These are phyloP conservation scores for Microdochium nivale DNA, from an alignment of 2,329 filamentous ascomycete species.

Conservation along the genomic window DNA sequence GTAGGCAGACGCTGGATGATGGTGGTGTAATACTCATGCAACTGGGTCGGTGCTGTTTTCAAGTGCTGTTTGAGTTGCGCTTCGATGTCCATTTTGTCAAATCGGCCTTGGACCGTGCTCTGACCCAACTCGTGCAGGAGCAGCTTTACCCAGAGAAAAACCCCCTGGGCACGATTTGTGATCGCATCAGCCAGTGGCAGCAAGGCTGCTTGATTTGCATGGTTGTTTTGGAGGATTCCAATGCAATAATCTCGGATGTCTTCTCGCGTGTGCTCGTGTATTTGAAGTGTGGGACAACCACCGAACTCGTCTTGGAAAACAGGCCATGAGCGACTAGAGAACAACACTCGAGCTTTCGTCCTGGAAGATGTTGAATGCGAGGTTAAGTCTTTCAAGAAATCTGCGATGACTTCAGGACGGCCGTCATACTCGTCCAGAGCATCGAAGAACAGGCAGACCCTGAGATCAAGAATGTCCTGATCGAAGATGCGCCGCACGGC, in stretches of 20 bases:
- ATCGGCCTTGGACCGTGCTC: neutral
- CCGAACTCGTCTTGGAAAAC: neutral
- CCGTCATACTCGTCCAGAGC: neutral
- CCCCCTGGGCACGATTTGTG: neutral
- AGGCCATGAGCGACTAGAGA: neutral
- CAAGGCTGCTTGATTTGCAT: neutral
- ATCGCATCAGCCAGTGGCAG: neutral
- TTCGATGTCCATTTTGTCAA: neutral
- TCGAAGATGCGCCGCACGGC: neutral
- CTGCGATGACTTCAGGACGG: neutral
- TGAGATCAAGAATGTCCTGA: neutral
- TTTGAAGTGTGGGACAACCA: neutral
- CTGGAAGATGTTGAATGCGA: neutral
- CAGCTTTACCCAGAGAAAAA: neutral
- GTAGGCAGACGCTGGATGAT: neutral
- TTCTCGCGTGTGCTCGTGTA: neutral
- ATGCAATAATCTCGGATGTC: neutral
- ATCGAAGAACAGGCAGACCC: neutral
- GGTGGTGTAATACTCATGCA: neutral
- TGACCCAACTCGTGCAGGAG: neutral
- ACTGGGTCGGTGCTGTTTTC: neutral
- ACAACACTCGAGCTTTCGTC: neutral
- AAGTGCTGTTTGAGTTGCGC: neutral
- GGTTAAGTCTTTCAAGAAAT: neutral
- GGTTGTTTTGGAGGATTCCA: neutral